Base-by-base conservation (phyloP, 345 rosid genomes). In the Populus pruinosa region DNA sequence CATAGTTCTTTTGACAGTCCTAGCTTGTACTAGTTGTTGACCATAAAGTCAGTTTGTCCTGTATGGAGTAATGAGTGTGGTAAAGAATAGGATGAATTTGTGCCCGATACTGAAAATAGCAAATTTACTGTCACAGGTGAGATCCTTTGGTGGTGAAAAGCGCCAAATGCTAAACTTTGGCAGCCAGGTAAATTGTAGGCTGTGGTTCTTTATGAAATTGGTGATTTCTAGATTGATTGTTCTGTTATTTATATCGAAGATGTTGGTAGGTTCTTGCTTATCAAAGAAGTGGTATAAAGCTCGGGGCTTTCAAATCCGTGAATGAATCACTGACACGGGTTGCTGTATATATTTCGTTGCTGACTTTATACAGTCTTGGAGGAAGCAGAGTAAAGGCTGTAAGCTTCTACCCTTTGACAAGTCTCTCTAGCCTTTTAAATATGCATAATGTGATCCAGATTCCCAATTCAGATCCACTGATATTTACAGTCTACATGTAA, bases 61-160 rank as follows among this genome's bases (percentile, higher is more conserved):
- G 63, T 9, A 62, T 67, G 31, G 36, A 68, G 3, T 70, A 61
- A 39, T 2, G 35, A 35, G 38, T 80, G 62, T 73, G 27, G 25
- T 43, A 44, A 44, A 77, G 69, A 25, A 33, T 63, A 73, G 77
- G 9, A 77, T 7, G 17, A 0, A 3, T 47, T 31, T 44, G 16
- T 41, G 77, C 50, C 43, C 68, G 74, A 71, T 79, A 50, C 72
- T 71, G 80, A 64, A 72, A 53, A 25, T 74, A 72, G 25, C 59
- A 47, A 65, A 39, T 39, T 69, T 67, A 83, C 27, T 82, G 79
- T 67, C 78, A 50, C 73, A 93, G 99, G 99, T 95, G 67, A 90
- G 99, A 86, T 95, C 98, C n/a, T 95, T 95, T 85, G 87, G 99
- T 65, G 99, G 99, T 75, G 99, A 95, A 86, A 93, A 87, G 80